Base-by-base conservation (phyloP, 2,329 filamentous ascomycete species). In the Epichloe uncinata region DNA sequence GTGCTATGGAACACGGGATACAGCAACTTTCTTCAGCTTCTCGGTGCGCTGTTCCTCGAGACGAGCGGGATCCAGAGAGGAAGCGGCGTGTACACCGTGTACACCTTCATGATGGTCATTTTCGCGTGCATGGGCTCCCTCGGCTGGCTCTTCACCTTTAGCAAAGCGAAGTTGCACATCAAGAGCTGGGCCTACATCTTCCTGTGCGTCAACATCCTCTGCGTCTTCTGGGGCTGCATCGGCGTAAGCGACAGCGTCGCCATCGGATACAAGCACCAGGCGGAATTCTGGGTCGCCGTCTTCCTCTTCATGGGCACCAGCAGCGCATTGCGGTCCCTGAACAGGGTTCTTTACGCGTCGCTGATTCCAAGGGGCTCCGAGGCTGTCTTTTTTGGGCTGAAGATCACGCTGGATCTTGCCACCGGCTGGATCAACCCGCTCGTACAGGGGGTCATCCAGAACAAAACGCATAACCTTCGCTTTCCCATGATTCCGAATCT, bases 401-500 rank as follows among this genome's bases (percentile, higher is more conserved):
- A 56, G 34, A 56, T 56, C n/a, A 55, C 55, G 26, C 44, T 56
- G 5, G 55, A 55, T 35, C 51, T 56, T 16, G 53, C 55, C 2
- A 56, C 55, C 3, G 55, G 55, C 2, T 56, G 53, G 55, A 55
- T 56, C 42, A 56, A 55, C 16, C 55, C 55, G 6, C 50, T 56
- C 4, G 53, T 56, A 5, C 53, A 56, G 40, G 55, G 53, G 1
- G 52, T 44, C 2, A 56, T 56, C 6, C 55, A 56, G 40, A 45
- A 56, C 26, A 47, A 41, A 15, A 56, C 53, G 22, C 55, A 56
- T n/a, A 56, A 56, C 33, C 35, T 56, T 34, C 50, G 55, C 1
- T 56, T 56, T 45, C 55, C 55, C 16, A 56, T 56, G 55, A 45
- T 56, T 35, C 55, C 55, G 15, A 54, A 56, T 44, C 45, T 56